Conservation (phyloP, 2,329 filamentous ascomycete genomes). For the Epichloe amarillans region DNA sequence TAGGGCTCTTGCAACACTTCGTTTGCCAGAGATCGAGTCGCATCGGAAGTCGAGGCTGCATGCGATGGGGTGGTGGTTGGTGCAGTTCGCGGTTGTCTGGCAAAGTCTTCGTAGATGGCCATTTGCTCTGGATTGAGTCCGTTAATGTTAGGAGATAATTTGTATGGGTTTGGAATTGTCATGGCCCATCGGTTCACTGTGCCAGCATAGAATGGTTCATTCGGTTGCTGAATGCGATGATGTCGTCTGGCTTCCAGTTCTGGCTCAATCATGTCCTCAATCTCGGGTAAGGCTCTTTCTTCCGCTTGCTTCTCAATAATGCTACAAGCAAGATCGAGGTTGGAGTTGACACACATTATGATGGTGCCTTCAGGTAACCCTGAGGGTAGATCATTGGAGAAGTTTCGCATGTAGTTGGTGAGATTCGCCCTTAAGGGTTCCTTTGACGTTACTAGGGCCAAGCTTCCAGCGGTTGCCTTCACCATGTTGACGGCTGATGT, state of each 20-base stretch:
- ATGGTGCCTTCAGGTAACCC: constrained; percentile 89
- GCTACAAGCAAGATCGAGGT: constrained; percentile 81
- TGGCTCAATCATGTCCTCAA: constrained; percentile 80
- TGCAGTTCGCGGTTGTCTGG: constrained; percentile 60
- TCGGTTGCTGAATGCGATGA: constrained; percentile 61
- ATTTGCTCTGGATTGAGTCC: constrained; percentile 86
- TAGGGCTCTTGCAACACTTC: constrained; percentile 52
- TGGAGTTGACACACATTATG: constrained; percentile 97
- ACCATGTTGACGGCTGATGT: constrained; percentile 87
- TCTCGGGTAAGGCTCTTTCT: constrained; percentile 82
- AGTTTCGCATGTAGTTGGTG: constrained; percentile 79
- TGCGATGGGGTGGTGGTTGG: constrained; percentile 41
- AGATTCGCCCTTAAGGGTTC: constrained; percentile 94
- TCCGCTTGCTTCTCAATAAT: constrained; percentile 95
- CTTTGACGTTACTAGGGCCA: constrained; percentile 96
- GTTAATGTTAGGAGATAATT: constrained; percentile 53
- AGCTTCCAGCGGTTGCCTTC: constrained; percentile 81
- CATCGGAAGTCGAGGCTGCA: constrained; percentile 44
- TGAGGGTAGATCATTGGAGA: constrained; percentile 57
- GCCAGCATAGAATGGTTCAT: constrained; percentile 72
- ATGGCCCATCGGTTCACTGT: constrained; percentile 81
- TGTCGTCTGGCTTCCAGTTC: constrained; percentile 67
- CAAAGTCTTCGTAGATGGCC: constrained; percentile 94
- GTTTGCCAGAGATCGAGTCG: constrained; percentile 47
- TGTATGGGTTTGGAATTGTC: constrained; percentile 88